These are phyloP conservation scores for Apiotrichum brassicae DNA, from an alignment of 1,284 basidiomycete genomes.

Conservation along the genomic window DNA sequence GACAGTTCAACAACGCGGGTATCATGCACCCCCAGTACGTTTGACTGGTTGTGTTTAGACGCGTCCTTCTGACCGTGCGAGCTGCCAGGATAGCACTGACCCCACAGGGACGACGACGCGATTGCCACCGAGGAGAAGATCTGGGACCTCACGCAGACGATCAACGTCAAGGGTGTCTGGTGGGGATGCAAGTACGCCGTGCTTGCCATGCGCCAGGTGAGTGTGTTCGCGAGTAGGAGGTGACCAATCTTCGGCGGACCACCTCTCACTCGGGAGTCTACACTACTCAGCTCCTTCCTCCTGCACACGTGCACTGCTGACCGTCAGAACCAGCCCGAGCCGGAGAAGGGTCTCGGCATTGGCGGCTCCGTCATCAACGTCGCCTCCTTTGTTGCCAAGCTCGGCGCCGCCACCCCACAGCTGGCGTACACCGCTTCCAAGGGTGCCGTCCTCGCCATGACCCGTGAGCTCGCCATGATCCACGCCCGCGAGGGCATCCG, in stretches of 20 bases:
- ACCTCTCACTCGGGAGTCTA: too few species aligned
- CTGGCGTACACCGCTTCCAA: conserved; percentile 62
- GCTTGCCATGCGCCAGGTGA: conserved; percentile 71
- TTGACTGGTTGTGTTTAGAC: too few species aligned
- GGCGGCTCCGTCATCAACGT: conserved; percentile 96
- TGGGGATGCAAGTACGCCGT: conserved; percentile 97
- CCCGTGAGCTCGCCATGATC: conserved; percentile 91
- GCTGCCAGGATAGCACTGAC: conserved; percentile 1
- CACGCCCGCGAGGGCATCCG: conserved; percentile 94
- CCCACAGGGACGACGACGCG: conserved; percentile 70
- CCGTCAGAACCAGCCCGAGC: conserved; percentile 66
- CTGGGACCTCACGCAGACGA: conserved; percentile 88
- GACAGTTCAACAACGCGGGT: conserved; percentile 80
- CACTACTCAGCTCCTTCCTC: too few species aligned
- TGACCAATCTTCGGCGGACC: too few species aligned
- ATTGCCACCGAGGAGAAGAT: conserved; percentile 91
- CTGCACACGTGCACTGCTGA: too few species aligned
- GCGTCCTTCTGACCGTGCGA: too few species aligned
- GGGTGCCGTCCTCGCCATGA: conserved; percentile 97
- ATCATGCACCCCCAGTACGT: conserved; percentile 74
- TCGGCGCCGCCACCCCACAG: conserved; percentile 93
- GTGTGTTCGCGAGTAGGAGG: too few species aligned
- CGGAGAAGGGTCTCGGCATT: conserved; percentile 65
- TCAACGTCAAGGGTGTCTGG: conserved; percentile 98
- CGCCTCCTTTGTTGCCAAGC: conserved; percentile 85